Conservation (phyloP, 805 yeast genomes). For the Ogataea nakhonphanomensis region DNA sequence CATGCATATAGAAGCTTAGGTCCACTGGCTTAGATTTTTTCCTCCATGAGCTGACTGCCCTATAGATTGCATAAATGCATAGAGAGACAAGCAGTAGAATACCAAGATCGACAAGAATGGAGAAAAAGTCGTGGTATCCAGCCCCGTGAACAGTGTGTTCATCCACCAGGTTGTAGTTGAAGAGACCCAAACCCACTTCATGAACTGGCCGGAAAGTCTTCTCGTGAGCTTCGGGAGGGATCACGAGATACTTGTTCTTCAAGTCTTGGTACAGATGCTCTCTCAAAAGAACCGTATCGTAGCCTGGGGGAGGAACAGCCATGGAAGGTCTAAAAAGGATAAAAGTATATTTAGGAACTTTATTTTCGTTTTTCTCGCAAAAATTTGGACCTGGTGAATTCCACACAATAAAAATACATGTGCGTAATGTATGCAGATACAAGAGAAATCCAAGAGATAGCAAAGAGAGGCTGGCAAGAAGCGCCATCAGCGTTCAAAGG, state of each 20-base stretch:
- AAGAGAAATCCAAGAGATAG: not conserved
- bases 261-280: conserved; percentile 33
- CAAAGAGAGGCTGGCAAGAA: too few relatives aligned
- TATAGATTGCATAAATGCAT: conserved; percentile 4
- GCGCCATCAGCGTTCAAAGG: too few relatives aligned
- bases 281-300: conserved; percentile 32
- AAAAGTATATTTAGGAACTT: conserved; percentile 1
- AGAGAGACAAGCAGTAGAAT: conserved; percentile 1
- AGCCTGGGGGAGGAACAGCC: conserved; percentile 33
- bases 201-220: conserved; percentile 29
- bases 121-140: conserved; percentile 2
- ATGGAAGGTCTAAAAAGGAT: conserved; percentile 10
- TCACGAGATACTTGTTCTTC: conserved; percentile 23
- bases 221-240: conserved; percentile 25
- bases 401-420: not conserved
- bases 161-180: conserved; percentile 25
- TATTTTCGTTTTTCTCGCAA: not conserved
- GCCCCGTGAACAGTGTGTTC: conserved; percentile 4
- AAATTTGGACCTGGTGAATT: not conserved
- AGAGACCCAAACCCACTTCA: conserved; percentile 32
- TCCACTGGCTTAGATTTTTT: conserved; percentile 3
- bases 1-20: not conserved
- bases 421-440: conserved; percentile 1
- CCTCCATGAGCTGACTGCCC: not conserved
- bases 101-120: conserved; percentile 3